Evolutionary conservation across 305 asterid species (phyloP).

Genomic region (Fraxinus latifolia): DNA sequence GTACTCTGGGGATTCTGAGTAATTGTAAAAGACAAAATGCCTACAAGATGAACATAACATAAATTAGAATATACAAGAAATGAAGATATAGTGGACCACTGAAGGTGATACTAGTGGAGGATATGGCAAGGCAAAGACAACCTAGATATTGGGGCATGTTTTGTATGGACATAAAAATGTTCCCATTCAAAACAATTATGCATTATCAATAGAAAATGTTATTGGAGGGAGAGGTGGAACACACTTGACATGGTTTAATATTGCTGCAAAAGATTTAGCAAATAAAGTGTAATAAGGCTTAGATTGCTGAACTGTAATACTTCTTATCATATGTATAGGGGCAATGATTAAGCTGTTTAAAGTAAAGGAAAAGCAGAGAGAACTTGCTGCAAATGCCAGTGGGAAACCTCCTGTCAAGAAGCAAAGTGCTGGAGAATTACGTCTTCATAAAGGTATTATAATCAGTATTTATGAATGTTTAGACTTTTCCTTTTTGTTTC

Average conservation of each 20-base stretch:
- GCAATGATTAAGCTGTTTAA: constrained; percentile 86
- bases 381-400: constrained; percentile 76
- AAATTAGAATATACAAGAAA: background rate
- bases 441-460: constrained; percentile 84
- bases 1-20: background rate
- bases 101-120: background rate
- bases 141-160: background rate
- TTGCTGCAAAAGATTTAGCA: background rate
- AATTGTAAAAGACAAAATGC: background rate
- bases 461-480: constrained; percentile 3
- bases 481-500: background rate
- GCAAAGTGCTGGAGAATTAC: constrained; percentile 97
- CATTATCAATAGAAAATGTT: background rate
- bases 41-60: background rate
- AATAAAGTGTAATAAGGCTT: background rate
- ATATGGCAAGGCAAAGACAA: background rate
- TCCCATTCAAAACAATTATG: background rate
- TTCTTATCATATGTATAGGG: constrained; percentile 27
- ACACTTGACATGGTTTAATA: background rate
- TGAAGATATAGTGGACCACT: background rate
- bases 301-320: background rate
- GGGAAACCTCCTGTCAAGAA: constrained; percentile 79
- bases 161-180: background rate
- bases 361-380: constrained; percentile 87
- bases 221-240: background rate